A percentile compares a stretch with the other conserved stretches of the same genome.
Conservation (phyloP, 495 filamentous ascomycete genomes). For the Bombardia bombarda region DNA sequence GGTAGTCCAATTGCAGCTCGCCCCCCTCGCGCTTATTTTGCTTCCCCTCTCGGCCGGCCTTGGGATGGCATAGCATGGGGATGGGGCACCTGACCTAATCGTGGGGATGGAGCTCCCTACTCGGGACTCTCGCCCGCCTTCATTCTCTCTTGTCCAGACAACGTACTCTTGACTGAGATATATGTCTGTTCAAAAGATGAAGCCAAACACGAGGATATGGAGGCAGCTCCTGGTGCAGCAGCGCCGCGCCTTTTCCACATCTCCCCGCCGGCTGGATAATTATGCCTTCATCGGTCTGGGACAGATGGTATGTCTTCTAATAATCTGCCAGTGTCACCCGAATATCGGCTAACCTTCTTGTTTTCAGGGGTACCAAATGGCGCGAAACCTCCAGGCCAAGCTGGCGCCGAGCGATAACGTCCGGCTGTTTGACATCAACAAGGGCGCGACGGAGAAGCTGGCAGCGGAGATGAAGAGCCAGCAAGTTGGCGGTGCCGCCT, state of each 20-base stretch:
- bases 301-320: constrained; percentile 60
- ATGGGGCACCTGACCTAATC: too few species aligned
- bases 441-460: constrained; percentile 50
- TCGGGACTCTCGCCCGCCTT: too few species aligned
- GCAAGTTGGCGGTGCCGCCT: constrained; percentile 38
- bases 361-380: constrained; percentile 69
- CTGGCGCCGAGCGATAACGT: constrained; percentile 61
- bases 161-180: neutral
- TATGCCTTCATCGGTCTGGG: constrained; percentile 85
- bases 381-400: constrained; percentile 74
- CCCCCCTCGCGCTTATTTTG: neutral
- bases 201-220: constrained; percentile 18
- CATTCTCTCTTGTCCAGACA: neutral
- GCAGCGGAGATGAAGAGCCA: constrained; percentile 48
- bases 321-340: neutral
- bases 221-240: constrained; percentile 17
- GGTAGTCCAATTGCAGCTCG: constrained; percentile 5
- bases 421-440: constrained; percentile 68
- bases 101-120: too few species aligned
- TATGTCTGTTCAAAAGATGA: constrained; percentile 19
- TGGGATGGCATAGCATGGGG: too few species aligned
- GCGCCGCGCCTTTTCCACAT: constrained; percentile 49
- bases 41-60: neutral
- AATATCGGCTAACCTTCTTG: constrained; percentile 3
- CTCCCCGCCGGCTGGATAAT: constrained; percentile 46